These are phyloP conservation scores for Bothriochloa decipiens DNA, from an alignment of 176 grass and related monocot species.

Conservation along the genomic window DNA sequence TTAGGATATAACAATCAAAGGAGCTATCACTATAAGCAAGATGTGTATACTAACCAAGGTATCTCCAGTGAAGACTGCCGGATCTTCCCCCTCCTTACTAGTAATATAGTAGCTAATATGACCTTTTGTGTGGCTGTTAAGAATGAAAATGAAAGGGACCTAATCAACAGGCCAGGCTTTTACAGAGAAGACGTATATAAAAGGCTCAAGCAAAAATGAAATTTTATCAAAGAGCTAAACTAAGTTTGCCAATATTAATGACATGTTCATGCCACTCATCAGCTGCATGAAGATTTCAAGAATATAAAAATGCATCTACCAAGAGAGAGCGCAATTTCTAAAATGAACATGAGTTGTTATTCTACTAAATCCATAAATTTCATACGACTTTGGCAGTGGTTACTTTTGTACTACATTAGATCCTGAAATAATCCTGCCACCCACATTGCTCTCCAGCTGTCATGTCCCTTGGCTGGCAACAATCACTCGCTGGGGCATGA, in stretches of 20 bases:
- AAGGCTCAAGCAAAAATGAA: not conserved
- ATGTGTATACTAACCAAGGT: constrained; percentile 75
- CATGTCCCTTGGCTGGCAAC: not conserved
- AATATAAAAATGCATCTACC: not conserved
- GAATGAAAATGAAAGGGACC: constrained; percentile 23
- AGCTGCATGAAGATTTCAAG: not conserved
- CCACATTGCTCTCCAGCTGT: not conserved
- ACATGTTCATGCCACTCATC: not conserved
- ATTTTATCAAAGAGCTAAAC: not conserved
- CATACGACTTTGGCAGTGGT: not conserved
- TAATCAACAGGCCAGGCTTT: not conserved
- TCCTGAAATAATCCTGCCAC: not conserved
- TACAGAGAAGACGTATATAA: constrained; percentile 20
- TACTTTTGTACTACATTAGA: not conserved
- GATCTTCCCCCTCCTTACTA: constrained; percentile 61
- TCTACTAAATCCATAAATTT: not conserved
- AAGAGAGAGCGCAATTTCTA: not conserved
- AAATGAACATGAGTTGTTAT: not conserved
- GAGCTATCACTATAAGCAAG: constrained; percentile 5
- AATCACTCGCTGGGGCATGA: not conserved
- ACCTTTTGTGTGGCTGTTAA: constrained; percentile 83
- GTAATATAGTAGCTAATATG: constrained; percentile 95
- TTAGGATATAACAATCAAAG: constrained; percentile 29
- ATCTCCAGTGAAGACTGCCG: constrained; percentile 93
- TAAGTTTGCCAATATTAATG: not conserved